Conservation (phyloP, 805 yeast genomes). For the Saccharomycopsis malanga region DNA sequence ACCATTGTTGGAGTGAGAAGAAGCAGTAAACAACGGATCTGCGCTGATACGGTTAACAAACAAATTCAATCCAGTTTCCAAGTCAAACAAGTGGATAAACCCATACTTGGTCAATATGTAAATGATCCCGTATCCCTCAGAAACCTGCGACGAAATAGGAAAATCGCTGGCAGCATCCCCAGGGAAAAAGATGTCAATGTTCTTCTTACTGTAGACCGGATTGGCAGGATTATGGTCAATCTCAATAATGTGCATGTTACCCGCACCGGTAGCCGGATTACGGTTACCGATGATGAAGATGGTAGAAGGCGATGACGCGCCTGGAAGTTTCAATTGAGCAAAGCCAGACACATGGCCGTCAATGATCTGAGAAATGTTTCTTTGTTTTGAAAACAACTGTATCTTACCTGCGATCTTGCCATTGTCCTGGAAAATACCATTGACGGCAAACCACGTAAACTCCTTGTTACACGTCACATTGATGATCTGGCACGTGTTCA, state of each 20-base stretch:
- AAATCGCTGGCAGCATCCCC: conserved; percentile 94
- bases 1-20: conserved; percentile 69
- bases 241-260: conserved; percentile 86
- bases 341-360: conserved; percentile 97
- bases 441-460: conserved; percentile 88
- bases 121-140: conserved; percentile 77
- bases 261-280: conserved; percentile 65
- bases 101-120: conserved; percentile 93
- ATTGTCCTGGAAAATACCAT: conserved; percentile 90
- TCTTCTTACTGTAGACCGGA: conserved; percentile 82
- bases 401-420: conserved; percentile 95
- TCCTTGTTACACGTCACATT: conserved; percentile 77
- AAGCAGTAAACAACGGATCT: conserved; percentile 88
- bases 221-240: conserved; percentile 84
- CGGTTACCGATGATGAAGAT: conserved; percentile 91
- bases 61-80: conserved; percentile 85
- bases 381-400: conserved; percentile 80
- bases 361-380: conserved; percentile 92
- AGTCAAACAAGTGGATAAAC: conserved; percentile 90
- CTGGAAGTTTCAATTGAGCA: conserved; percentile 66
- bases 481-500: conserved; percentile 80
- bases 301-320: conserved; percentile 70
- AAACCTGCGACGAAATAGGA: conserved; percentile 87
- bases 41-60: conserved; percentile 95
- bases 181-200: conserved; percentile 91